Base-by-base conservation (phyloP, 2,329 filamentous ascomycete genomes). In the Fusarium anthophilum region DNA sequence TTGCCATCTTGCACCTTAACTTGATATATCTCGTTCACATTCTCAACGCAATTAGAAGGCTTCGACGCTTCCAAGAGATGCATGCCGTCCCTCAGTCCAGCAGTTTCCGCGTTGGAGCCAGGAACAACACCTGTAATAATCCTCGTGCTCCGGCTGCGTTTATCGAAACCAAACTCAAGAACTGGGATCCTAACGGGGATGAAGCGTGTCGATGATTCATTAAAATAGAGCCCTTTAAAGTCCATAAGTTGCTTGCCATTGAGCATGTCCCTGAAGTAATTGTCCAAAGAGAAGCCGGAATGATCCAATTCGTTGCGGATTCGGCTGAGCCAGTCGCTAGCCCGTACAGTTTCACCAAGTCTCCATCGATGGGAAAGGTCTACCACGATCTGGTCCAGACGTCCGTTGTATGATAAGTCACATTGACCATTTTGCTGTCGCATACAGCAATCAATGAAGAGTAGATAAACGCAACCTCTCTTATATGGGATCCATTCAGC, bases 211-310 rank as follows among this genome's bases (percentile, higher is more conserved):
- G 6, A 8, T 24, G 15, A 11, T 2, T 24, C 15, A 12, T 8
- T 1, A 10, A 24, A 44, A 8, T 10, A 8, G 15, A 44, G 2
- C 15, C 41, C n/a, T 1, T 4, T 2, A 24, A 44, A 24, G 6
- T 44, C n/a, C 15, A 44, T 24, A 17, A 24, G 9, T 1, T 44
- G n/a, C 15, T 18, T 44, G 1, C 41, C 41, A 8, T 18, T 17
- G n/a, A 44, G 41, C 41, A 44, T 44, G 6, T 43, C 0, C 0
- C 14, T n/a, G 9, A 43, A 43, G 41, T 43, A n/a, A 43, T 17
- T 7, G 5, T 43, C 41, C 9, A 43, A n/a, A 43, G 22, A 43
- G 14, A 11, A 17, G 8, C 1, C 0, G 3, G 41, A 1, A 0
- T 11, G 1, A n/a, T 17, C 15, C 10, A 44, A 44, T 18, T 24